Base-by-base conservation (phyloP, 352 stramenopile species). In the Lagenidium sp. region DNA sequence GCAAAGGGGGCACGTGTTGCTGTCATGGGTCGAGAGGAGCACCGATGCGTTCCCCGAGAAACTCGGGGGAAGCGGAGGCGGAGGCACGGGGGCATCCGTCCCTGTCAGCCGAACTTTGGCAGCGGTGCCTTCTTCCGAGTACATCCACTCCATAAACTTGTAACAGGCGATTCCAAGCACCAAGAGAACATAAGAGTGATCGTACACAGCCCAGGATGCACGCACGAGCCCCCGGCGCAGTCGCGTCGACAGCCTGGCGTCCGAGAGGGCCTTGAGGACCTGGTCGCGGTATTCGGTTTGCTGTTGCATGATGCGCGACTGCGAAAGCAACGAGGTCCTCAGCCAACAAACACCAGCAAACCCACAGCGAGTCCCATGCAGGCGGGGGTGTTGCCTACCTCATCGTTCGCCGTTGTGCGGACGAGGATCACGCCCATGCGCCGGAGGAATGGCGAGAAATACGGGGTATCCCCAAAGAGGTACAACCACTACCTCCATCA, bases 91-190 rank as follows among this genome's bases (percentile, higher is more conserved):
- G 10, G 63, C 69, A 30, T 86, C 63, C 6, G 59, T 63, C 6
- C 62, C 63, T 0, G 61, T 85, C 35, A 80, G 46, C 30, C 64
- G 68, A 39, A 84, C 46, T 41, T 82, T 85, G 42, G 53, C 47
- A 19, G 63, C 68, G 8, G 60, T 61, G 13, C 75, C 78, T 44
- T 88, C 78, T 38, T 94, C 81, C 35, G 76, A 90, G 60, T 94
- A 89, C 69, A 94, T 86, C 81, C 81, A 94, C 51, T 94, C 81
- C 32, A 89, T 51, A 36, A 90, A 83, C 47, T 94, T 94, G 64
- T 90, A 94, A 26, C 68, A 63, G 1, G 78, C 77, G 49, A 94
- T 82, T 31, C 76, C 69, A 18, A 89, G 39, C 20, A 91, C 52
- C 13, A 94, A 51, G 36, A 91, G 53, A 40, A 85, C 67, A 38